Evolutionary conservation across 495 filamentous ascomycete species (phyloP).

Genomic region (Clavariopsis aquatica): DNA sequence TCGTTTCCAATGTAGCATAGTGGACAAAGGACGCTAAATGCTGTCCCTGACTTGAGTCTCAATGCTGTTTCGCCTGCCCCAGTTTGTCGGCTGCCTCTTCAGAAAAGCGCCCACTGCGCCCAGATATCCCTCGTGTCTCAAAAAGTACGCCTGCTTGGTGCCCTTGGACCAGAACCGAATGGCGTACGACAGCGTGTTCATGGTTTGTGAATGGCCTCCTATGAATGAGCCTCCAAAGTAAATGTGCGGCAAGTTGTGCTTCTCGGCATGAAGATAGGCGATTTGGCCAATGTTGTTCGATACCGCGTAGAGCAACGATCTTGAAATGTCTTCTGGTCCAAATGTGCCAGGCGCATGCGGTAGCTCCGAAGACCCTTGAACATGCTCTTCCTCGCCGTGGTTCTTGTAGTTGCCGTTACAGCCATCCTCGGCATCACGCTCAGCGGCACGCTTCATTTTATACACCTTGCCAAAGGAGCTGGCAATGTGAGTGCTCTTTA

Average conservation of each 20-base stretch:
- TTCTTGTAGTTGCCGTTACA: slow-evolving; percentile 55
- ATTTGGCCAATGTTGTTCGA: slow-evolving; percentile 98
- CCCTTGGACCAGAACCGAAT: slow-evolving; percentile 98
- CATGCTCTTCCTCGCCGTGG: slow-evolving; percentile 15
- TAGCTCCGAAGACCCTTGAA: slow-evolving; percentile 56
- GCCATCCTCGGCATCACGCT: slow-evolving; percentile 75
- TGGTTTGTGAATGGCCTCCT: slow-evolving; percentile 91
- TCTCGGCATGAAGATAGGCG: slow-evolving; percentile 90
- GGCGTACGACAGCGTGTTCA: slow-evolving; percentile 93
- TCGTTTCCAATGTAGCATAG: neutral
- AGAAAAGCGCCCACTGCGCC: slow-evolving; percentile 96
- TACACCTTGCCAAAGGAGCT: slow-evolving; percentile 97
- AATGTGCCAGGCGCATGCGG: slow-evolving; percentile 67
- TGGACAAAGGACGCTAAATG: neutral
- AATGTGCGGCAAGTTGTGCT: slow-evolving; percentile 85
- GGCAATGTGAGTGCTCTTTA: slow-evolving; percentile 91
- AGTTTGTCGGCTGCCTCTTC: slow-evolving; percentile 84
- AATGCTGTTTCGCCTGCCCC: slow-evolving; percentile 68
- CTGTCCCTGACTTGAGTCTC: neutral
- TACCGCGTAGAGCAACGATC: slow-evolving; percentile 40
- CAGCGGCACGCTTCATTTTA: slow-evolving; percentile 74
- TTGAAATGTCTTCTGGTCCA: slow-evolving; percentile 27
- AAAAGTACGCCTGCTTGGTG: slow-evolving; percentile 89
- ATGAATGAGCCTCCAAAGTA: slow-evolving; percentile 99
- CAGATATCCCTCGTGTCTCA: slow-evolving; percentile 94